Evolutionary conservation across 352 stramenopile species (phyloP).

Genomic region (Phytopythium vexans): DNA sequence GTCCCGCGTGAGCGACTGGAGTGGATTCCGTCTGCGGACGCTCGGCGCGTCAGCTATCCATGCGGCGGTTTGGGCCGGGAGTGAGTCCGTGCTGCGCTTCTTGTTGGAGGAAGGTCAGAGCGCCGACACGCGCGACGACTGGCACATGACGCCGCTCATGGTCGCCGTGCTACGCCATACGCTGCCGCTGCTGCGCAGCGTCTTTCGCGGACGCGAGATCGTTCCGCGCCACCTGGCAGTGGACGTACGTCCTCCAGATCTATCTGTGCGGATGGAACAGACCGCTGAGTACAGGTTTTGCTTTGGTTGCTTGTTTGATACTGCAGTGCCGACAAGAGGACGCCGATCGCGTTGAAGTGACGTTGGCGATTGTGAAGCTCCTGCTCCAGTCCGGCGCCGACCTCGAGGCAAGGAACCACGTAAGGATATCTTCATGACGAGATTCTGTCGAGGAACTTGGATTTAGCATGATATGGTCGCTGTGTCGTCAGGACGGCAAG

Average conservation of each 20-base stretch:
- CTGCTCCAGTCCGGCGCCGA: slow-evolving; percentile 13
- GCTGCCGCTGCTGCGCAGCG: slow-evolving; percentile 18
- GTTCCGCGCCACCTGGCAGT: slow-evolving; percentile 15
- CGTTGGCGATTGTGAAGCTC: slow-evolving; percentile 9
- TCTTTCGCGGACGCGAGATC: slow-evolving; percentile 9
- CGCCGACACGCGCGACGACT: slow-evolving; percentile 10
- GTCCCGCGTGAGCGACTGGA: slow-evolving; percentile 17
- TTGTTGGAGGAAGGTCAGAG: slow-evolving; percentile 17
- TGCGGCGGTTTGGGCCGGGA: slow-evolving; percentile 16
- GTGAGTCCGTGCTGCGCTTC: slow-evolving; percentile 12
- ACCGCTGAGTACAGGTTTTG: too few relatives aligned
- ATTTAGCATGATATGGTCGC: neutral
- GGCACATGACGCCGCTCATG: slow-evolving; percentile 22
- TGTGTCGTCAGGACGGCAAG: slow-evolving; percentile 14
- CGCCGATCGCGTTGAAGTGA: neutral
- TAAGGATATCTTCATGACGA: neutral
- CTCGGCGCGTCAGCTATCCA: slow-evolving; percentile 24
- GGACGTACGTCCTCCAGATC: slow-evolving; percentile 14
- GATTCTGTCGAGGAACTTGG: too few relatives aligned
- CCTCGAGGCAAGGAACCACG: slow-evolving; percentile 9
- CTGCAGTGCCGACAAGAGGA: slow-evolving; percentile 16
- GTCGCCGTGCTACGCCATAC: slow-evolving; percentile 16
- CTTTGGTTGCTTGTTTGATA: neutral
- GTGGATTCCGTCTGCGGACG: slow-evolving; percentile 16
- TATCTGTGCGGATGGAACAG: neutral